phyloP scores from a whole-genome alignment of 176 grass and related monocot genomes.

The Rhynchospora pubera region DNA sequence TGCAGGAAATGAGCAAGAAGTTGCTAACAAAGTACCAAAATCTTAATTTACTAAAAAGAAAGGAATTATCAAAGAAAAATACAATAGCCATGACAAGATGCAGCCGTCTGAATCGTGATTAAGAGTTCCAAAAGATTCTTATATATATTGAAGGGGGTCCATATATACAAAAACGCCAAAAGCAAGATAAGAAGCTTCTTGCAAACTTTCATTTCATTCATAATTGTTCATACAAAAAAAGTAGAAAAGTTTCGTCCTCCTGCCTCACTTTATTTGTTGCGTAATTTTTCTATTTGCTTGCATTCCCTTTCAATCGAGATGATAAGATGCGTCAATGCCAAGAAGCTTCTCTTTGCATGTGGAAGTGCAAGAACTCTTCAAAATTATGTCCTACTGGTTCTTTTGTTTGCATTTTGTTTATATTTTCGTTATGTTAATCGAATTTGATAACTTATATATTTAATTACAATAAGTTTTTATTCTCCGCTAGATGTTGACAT shows the following conservation, averaged over 20 bases:
- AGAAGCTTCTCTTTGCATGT: neutral
- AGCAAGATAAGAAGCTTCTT: neutral
- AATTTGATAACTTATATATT: too few species aligned
- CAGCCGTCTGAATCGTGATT: neutral
- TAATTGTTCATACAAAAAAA: neutral
- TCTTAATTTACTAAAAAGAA: neutral
- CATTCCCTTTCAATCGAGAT: too few species aligned
- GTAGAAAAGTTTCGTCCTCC: neutral
- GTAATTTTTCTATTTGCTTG: neutral
- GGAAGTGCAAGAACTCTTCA: neutral
- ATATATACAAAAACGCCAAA: neutral
- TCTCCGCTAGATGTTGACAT: too few species aligned
- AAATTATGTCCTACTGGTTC: neutral
- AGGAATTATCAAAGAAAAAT: neutral
- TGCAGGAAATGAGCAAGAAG: conserved; percentile 6
- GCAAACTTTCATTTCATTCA: neutral
- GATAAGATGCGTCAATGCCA: neutral
- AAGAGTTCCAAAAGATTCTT: neutral
- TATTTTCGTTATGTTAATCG: too few species aligned
- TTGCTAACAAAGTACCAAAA: conserved; percentile 4
- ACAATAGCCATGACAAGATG: neutral
- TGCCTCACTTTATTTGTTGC: neutral
- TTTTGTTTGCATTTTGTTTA: too few species aligned
- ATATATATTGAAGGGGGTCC: neutral
- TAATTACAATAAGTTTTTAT: too few species aligned